phyloP scores from a whole-genome alignment of 75 land plant species.

The Sequoia sempervirens region DNA sequence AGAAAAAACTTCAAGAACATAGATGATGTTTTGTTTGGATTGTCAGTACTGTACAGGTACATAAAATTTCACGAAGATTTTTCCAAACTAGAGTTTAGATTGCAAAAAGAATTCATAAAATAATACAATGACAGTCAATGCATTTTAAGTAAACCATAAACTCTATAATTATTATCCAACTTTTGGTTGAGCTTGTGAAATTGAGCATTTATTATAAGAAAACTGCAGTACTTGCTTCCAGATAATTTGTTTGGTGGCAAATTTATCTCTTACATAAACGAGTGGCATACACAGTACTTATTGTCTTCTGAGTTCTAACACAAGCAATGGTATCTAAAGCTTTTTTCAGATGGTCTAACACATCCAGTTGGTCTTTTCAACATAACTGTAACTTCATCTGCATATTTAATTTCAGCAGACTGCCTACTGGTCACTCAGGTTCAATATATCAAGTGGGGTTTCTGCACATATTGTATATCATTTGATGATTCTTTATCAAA shows the following conservation, averaged over 20 bases:
- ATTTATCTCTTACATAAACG: background rate
- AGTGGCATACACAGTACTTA: too few species aligned
- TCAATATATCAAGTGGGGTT: background rate
- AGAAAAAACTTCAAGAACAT: background rate
- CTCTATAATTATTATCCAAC: background rate
- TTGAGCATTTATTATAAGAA: background rate
- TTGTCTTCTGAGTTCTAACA: background rate
- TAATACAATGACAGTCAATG: background rate
- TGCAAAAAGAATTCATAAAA: background rate
- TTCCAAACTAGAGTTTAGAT: background rate
- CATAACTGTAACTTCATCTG: background rate
- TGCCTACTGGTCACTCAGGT: background rate
- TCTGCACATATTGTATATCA: background rate
- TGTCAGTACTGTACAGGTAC: background rate
- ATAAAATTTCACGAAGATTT: background rate
- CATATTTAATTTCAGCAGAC: background rate
- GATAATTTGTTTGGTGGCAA: background rate
- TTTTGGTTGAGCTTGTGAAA: background rate
- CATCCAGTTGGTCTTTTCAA: background rate
- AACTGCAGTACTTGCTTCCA: background rate
- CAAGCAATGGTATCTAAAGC: background rate
- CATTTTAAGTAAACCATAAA: background rate
- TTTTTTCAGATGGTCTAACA: background rate
- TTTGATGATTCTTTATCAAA: background rate
- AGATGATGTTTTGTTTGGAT: background rate